Conservation (phyloP, 1,284 basidiomycete species). For the Marasmius oreades region DNA sequence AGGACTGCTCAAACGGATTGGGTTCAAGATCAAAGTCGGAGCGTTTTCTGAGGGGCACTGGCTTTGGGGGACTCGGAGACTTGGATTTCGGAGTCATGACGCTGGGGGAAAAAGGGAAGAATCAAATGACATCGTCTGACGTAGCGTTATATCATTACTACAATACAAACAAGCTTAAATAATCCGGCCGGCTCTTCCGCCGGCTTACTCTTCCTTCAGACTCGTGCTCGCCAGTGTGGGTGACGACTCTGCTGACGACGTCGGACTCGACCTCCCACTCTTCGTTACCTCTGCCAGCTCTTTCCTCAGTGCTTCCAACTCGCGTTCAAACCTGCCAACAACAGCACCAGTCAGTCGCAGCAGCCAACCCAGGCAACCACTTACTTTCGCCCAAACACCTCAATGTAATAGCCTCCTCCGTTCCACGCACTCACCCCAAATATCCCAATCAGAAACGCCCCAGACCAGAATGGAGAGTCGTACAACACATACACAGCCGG, state of each 20-base stretch:
- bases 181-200: not conserved
- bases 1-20: conserved; percentile 96
- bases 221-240: no score
- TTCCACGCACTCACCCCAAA: conserved; percentile 86
- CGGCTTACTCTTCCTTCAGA: no score
- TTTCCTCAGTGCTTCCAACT: conserved; percentile 83
- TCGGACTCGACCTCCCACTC: conserved; percentile 48
- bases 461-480: conserved; percentile 71
- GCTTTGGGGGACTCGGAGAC: not conserved
- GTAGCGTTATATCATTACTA: not conserved
- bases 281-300: conserved; percentile 70
- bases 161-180: not conserved
- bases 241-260: no score
- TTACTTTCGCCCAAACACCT: conserved; percentile 92
- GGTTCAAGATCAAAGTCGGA: conserved; percentile 83
- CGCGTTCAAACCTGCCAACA: conserved; percentile 75
- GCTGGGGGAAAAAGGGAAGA: not conserved
- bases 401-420: conserved; percentile 85
- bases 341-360: no score
- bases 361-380: conserved; percentile 33
- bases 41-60: conserved; percentile 37
- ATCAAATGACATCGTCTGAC: not conserved
- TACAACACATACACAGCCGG: conserved; percentile 84
- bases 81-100: not conserved
- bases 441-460: conserved; percentile 72